Evolutionary conservation across 495 filamentous ascomycete species (phyloP).

Genomic region (Schizothecium vesticola): DNA sequence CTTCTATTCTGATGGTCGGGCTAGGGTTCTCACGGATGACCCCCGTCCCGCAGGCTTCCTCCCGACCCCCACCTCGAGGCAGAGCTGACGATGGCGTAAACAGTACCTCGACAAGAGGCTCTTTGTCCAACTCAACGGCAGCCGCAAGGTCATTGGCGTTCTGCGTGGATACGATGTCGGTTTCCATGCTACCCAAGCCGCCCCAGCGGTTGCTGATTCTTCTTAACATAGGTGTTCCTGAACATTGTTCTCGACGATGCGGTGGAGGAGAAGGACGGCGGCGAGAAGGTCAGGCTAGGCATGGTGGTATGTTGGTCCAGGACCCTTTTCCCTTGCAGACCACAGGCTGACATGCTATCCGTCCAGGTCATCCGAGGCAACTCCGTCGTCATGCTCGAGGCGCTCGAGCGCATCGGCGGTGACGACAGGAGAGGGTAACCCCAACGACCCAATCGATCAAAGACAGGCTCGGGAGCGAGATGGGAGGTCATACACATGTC

Average conservation of each 20-base stretch:
- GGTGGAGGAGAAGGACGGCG: slow-evolving; percentile 89
- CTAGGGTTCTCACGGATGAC: background rate
- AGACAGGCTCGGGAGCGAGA: background rate
- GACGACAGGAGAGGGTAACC: slow-evolving; percentile 31
- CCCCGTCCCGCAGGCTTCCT: background rate
- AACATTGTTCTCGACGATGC: slow-evolving; percentile 98
- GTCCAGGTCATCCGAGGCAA: slow-evolving; percentile 78
- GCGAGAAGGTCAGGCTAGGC: slow-evolving; percentile 84
- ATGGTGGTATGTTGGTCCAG: slow-evolving; percentile 68
- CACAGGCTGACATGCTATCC: slow-evolving; percentile 3
- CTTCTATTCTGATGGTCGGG: background rate
- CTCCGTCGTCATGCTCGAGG: slow-evolving; percentile 94
- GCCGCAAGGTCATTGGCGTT: slow-evolving; percentile 92
- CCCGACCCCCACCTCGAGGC: slow-evolving; percentile 5
- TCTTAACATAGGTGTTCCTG: slow-evolving; percentile 72
- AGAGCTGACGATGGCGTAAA: slow-evolving; percentile 9
- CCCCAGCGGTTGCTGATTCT: background rate
- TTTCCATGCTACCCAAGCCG: background rate
- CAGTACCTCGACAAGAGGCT: slow-evolving; percentile 99
- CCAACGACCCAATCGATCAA: background rate
- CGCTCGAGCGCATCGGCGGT: slow-evolving; percentile 54
- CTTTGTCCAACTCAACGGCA: slow-evolving; percentile 95
- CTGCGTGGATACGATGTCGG: slow-evolving; percentile 93
- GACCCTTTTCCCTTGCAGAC: background rate
- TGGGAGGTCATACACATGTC: background rate